Conservation (phyloP, 2,329 filamentous ascomycete genomes). For the Sclerotinia borealis region DNA sequence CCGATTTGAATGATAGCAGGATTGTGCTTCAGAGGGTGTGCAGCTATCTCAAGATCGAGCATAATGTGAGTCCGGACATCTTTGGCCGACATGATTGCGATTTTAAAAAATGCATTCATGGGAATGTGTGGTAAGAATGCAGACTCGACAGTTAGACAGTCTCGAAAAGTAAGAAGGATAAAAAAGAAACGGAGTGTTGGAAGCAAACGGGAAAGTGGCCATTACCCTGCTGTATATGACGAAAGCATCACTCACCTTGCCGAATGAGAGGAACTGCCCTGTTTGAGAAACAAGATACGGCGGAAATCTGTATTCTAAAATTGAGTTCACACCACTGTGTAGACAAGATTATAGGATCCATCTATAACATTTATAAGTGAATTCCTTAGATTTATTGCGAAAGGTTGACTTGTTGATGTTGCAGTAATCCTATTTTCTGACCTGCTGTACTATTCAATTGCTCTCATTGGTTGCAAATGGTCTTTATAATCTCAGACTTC, state of each 20-base stretch:
- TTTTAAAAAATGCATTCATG: not conserved
- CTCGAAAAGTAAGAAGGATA: not conserved
- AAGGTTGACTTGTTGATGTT: too few species aligned
- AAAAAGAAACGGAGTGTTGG: not conserved
- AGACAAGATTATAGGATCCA: too few species aligned
- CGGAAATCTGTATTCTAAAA: too few species aligned
- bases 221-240: not conserved
- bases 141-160: not conserved
- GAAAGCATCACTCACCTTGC: not conserved
- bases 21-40: not conserved
- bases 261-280: not conserved
- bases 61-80: slow-evolving; percentile 1
- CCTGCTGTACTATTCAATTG: too few species aligned
- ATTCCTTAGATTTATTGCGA: not conserved
- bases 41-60: slow-evolving; percentile 6
- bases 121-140: not conserved
- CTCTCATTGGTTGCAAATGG: not conserved
- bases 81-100: not conserved
- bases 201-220: not conserved
- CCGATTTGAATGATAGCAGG: slow-evolving; percentile 4
- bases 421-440: not conserved
- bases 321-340: too few species aligned
- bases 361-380: too few species aligned
- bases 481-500: not conserved
- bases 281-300: not conserved